These are phyloP conservation scores for barley (Hordeum vulgare) DNA, from an alignment of 176 grass and related monocot genomes.

Conservation along the genomic window DNA sequence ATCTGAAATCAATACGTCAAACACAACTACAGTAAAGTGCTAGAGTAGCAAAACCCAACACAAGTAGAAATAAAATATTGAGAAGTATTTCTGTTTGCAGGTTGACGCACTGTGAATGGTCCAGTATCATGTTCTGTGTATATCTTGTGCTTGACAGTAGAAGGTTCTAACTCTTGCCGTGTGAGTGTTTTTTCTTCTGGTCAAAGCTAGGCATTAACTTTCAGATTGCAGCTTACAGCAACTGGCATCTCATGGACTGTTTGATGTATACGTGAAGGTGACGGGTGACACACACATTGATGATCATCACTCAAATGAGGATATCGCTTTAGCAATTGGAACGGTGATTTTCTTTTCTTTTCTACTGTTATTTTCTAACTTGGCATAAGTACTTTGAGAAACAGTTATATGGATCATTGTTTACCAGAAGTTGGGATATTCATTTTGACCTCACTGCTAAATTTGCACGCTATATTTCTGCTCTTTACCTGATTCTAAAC, in stretches of 20 bases:
- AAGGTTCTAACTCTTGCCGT: no score
- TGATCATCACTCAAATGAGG: no score
- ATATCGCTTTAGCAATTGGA: conserved; percentile 94
- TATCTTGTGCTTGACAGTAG: neutral
- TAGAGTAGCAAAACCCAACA: no score
- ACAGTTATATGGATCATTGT: neutral
- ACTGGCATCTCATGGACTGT: no score
- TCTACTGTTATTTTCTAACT: neutral
- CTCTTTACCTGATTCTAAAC: neutral
- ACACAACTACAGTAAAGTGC: no score
- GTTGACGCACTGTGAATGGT: neutral
- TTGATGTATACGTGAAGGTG: no score
- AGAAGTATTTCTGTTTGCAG: no score
- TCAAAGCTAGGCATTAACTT: no score
- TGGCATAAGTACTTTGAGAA: neutral
- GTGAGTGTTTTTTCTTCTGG: no score
- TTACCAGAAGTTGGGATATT: neutral
- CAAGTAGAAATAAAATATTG: no score
- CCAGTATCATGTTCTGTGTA: neutral
- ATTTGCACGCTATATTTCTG: neutral
- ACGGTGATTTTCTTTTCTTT: conserved; percentile 55
- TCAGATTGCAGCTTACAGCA: no score
- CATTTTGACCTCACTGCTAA: neutral
- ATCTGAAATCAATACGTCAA: no score
- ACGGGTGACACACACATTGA: conserved; percentile 98